These are phyloP conservation scores for Sporothrix brasiliensis DNA, from an alignment of 2,329 filamentous ascomycete species.

Conservation along the genomic window DNA sequence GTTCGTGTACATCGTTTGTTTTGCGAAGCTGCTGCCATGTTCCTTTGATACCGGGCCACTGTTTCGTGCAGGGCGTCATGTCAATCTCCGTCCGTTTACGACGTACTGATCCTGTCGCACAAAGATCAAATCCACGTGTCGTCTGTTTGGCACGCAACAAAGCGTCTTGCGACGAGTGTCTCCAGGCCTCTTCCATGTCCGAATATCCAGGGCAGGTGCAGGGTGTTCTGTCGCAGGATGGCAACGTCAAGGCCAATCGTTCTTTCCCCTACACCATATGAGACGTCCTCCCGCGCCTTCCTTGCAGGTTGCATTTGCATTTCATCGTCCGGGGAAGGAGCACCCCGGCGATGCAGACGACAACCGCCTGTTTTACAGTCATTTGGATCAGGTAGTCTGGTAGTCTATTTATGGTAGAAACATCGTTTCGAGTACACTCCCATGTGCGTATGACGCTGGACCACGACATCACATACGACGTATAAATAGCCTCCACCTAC, in stretches of 20 bases:
- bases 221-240: neutral
- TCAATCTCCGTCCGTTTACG: neutral
- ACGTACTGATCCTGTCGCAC: neutral
- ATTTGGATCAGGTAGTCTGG: too few relatives aligned
- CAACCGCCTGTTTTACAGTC: too few relatives aligned
- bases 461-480: neutral
- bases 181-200: neutral
- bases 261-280: neutral
- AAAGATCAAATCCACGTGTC: neutral
- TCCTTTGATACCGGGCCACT: neutral
- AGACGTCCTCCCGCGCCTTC: neutral
- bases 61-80: neutral
- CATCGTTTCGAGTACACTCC: conserved; percentile 2
- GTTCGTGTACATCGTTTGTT: neutral
- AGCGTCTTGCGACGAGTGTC: neutral
- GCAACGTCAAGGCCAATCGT: neutral
- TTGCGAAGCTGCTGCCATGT: too few relatives aligned
- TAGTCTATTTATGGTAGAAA: neutral
- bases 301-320: neutral
- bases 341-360: neutral
- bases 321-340: neutral
- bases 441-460: neutral
- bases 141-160: neutral
- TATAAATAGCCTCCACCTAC: neutral
- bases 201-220: neutral